phyloP scores from a whole-genome alignment of 257 asterid species.

The Galeopsis tetrahit region DNA sequence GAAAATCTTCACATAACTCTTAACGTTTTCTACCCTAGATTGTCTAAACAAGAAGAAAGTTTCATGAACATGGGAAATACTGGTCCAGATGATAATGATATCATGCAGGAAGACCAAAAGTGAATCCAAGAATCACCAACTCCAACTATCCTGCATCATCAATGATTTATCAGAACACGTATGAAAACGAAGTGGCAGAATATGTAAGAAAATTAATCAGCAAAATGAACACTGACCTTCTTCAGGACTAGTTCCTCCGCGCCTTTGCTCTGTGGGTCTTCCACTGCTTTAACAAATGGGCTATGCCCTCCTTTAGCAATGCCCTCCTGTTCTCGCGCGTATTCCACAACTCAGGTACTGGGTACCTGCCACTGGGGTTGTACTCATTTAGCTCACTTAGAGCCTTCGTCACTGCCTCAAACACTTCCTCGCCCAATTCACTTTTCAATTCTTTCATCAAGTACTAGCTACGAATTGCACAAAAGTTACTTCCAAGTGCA shows the following conservation, averaged over 20 bases:
- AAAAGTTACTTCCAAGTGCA: background rate
- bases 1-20: constrained; percentile 18
- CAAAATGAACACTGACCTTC: constrained; percentile 27
- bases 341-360: constrained; percentile 62
- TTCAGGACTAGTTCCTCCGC: constrained; percentile 26
- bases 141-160: constrained; percentile 25
- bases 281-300: constrained; percentile 48
- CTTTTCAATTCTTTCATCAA: constrained; percentile 48
- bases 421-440: constrained; percentile 48
- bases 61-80: no score
- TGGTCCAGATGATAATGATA: background rate
- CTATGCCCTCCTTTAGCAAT: constrained; percentile 44
- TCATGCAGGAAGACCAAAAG: background rate
- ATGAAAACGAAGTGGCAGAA: background rate
- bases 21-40: background rate
- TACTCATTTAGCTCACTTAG: constrained; percentile 55
- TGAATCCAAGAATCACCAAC: background rate
- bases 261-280: constrained; percentile 36
- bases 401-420: constrained; percentile 43
- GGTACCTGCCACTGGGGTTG: constrained; percentile 70
- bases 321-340: constrained; percentile 40
- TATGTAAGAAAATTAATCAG: background rate
- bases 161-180: background rate
- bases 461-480: constrained; percentile 41
- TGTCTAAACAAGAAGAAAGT: background rate